These are phyloP conservation scores for Botrytis paeoniae DNA, from an alignment of 2,329 filamentous ascomycete genomes.

Conservation along the genomic window DNA sequence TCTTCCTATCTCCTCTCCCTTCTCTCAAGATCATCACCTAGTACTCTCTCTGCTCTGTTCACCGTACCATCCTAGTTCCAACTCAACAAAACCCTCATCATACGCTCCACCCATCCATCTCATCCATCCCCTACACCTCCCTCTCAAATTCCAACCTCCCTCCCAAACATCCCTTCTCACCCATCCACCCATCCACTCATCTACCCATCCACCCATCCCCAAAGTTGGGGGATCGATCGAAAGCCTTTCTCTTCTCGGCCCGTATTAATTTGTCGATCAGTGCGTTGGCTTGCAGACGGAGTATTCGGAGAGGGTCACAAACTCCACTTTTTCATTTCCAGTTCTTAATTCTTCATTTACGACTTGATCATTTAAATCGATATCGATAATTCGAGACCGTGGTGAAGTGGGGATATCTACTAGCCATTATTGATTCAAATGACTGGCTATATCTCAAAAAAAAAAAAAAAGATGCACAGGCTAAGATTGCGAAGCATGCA, in stretches of 20 bases:
- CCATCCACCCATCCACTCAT: too few relatives aligned
- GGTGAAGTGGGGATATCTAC: neutral
- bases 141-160: neutral
- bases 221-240: conserved; percentile 5
- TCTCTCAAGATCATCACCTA: neutral
- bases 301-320: neutral
- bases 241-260: neutral
- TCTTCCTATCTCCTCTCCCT: too few relatives aligned
- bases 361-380: neutral
- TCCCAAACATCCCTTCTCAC: neutral
- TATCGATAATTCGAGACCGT: conserved; percentile 2
- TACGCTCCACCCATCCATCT: too few relatives aligned
- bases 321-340: neutral
- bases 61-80: neutral
- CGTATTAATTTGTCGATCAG: conserved; percentile 15
- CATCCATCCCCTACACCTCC: neutral
- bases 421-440: neutral
- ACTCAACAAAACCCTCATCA: neutral
- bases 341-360: neutral
- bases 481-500: neutral
- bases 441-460: neutral
- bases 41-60: neutral
- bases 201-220: too few relatives aligned
- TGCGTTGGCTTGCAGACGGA: neutral
- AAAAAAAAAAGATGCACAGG: neutral